Evolutionary conservation across 2,329 filamentous ascomycete genomes (phyloP).

Genomic region (Diaporthe velutina): DNA sequence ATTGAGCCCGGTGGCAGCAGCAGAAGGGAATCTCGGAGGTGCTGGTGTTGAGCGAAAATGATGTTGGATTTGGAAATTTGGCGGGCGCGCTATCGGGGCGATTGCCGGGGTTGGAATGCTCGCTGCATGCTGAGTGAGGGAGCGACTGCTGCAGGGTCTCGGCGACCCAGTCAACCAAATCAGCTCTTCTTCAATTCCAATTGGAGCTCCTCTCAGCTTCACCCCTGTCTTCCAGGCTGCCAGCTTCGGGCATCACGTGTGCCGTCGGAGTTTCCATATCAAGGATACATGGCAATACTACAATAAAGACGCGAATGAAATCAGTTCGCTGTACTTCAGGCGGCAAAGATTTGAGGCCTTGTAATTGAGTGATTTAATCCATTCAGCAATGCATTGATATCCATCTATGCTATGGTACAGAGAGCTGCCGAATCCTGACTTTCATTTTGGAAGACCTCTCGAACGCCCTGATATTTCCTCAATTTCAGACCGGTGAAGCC

Average conservation of each 20-base stretch:
- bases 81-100: conserved; percentile 33
- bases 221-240: neutral
- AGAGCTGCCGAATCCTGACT: conserved; percentile 26
- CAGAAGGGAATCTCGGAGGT: conserved; percentile 23
- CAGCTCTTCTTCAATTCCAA: conserved; percentile 16
- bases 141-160: conserved; percentile 20
- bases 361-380: neutral
- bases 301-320: neutral
- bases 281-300: neutral
- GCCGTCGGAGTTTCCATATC: neutral
- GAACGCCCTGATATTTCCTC: conserved; percentile 34
- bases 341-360: neutral
- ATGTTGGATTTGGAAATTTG: conserved; percentile 41
- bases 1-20: conserved; percentile 37
- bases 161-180: conserved; percentile 25
- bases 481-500: conserved; percentile 34
- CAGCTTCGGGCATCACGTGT: neutral
- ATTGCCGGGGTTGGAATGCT: conserved; percentile 29
- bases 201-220: neutral
- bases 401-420: conserved; percentile 39
- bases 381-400: conserved; percentile 36
- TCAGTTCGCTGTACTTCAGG: neutral
- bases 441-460: conserved; percentile 34
- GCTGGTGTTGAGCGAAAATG: conserved; percentile 37
- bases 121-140: conserved; percentile 18